Conservation (phyloP, 1,284 basidiomycete genomes). For the Amylostereum areolatum region DNA sequence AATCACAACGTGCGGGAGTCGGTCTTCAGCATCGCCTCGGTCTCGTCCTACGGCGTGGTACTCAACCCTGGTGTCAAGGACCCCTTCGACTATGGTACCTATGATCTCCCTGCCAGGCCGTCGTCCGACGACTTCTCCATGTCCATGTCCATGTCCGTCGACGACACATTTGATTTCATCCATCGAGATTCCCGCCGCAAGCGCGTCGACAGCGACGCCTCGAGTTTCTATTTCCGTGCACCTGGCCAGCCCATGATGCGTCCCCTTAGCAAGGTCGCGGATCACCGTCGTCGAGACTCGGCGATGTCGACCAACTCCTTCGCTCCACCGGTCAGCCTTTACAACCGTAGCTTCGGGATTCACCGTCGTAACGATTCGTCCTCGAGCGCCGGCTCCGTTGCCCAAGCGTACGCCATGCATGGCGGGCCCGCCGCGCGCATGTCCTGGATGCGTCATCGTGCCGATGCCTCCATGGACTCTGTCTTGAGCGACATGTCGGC, state of each 20-base stretch:
- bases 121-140: slow-evolving; percentile 51
- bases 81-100: slow-evolving; percentile 69
- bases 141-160: slow-evolving; percentile 52
- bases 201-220: slow-evolving; percentile 70
- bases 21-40: slow-evolving; percentile 69
- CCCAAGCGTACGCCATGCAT: slow-evolving; percentile 44
- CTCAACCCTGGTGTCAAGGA: slow-evolving; percentile 58
- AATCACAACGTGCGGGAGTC: slow-evolving; percentile 53
- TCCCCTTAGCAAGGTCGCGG: slow-evolving; percentile 27
- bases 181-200: slow-evolving; percentile 34
- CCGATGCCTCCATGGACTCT: slow-evolving; percentile 61
- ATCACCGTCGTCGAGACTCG: slow-evolving; percentile 43
- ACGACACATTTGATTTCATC: slow-evolving; percentile 71
- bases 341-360: slow-evolving; percentile 53
- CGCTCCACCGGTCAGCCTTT: slow-evolving; percentile 65
- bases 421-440: slow-evolving; percentile 49
- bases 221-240: slow-evolving; percentile 66
- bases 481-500: slow-evolving; percentile 58
- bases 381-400: slow-evolving; percentile 47
- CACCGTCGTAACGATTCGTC: slow-evolving; percentile 47
- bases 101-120: slow-evolving; percentile 44
- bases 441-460: slow-evolving; percentile 56
- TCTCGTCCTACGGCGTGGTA: slow-evolving; percentile 74
- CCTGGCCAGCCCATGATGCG: slow-evolving; percentile 20
- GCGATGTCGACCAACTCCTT: slow-evolving; percentile 41